Conservation (phyloP, 2,329 filamentous ascomycete genomes). For the Fusarium marasasianum region DNA sequence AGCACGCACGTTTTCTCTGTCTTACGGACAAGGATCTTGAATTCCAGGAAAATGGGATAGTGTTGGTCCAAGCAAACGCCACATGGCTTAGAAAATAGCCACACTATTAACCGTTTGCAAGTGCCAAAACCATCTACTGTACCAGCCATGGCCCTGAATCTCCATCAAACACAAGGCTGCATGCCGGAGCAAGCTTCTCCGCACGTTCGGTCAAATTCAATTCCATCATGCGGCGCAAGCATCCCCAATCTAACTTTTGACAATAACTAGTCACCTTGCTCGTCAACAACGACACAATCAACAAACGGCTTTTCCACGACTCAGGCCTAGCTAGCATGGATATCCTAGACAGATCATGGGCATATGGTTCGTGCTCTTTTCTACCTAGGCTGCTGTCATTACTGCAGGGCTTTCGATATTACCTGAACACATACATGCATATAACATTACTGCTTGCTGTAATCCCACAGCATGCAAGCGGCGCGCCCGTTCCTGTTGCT, state of each 20-base stretch:
- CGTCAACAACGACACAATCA: slow-evolving; percentile 9
- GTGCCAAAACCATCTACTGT: slow-evolving; percentile 7
- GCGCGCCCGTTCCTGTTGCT: slow-evolving; percentile 22
- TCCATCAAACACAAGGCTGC: slow-evolving; percentile 34
- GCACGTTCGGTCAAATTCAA: slow-evolving; percentile 39
- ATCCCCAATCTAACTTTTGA: slow-evolving; percentile 27
- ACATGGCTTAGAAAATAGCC: slow-evolving; percentile 30
- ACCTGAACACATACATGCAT: slow-evolving; percentile 5
- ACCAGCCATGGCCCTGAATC: slow-evolving; percentile 29
- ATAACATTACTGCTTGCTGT: slow-evolving; percentile 3
- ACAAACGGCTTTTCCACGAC: slow-evolving; percentile 13
- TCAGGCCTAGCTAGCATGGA: slow-evolving; percentile 19
- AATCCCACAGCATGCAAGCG: slow-evolving; percentile 15
- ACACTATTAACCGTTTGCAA: slow-evolving; percentile 4
- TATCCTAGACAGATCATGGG: slow-evolving; percentile 12
- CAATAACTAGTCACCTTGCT: slow-evolving; percentile 11
- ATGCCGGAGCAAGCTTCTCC: slow-evolving; percentile 37
- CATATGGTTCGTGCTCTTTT: slow-evolving; percentile 39
- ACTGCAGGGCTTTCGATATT: slow-evolving; percentile 28
- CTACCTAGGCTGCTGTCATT: slow-evolving; percentile 29
- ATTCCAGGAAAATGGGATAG: slow-evolving; percentile 16
- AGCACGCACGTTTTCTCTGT: slow-evolving; percentile 11
- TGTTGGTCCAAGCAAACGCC: slow-evolving; percentile 23
- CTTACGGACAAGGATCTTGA: slow-evolving; percentile 26
- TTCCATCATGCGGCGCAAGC: slow-evolving; percentile 31